Conservation (phyloP, 78 protist species). For the Planoprotostelium fungivorum region DNA sequence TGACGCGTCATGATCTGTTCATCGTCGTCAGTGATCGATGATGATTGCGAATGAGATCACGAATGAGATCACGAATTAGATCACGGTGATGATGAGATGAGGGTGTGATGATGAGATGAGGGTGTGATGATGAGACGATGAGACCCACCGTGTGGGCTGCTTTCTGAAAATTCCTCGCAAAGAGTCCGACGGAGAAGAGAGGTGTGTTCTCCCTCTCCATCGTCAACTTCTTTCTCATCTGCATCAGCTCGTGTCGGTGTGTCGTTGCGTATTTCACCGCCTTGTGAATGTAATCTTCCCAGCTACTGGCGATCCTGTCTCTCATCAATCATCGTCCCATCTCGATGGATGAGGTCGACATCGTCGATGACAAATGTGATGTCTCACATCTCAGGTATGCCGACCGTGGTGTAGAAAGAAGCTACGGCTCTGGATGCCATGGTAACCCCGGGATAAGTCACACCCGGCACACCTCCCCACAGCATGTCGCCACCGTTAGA, state of each 20-base stretch:
- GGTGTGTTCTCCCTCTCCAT: neutral
- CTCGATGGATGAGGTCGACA: neutral
- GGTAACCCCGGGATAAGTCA: neutral
- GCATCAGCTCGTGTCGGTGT: neutral
- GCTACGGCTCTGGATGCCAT: neutral
- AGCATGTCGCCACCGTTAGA: neutral
- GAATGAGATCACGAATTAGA: too few species aligned
- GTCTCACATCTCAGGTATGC: neutral
- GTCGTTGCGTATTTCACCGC: neutral
- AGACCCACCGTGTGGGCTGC: neutral
- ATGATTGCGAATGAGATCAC: too few species aligned
- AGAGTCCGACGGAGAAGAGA: neutral
- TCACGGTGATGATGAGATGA: too few species aligned
- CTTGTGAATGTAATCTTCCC: neutral
- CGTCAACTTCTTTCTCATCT: neutral
- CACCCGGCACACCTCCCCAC: neutral
- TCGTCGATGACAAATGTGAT: too few species aligned
- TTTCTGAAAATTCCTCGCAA: neutral
- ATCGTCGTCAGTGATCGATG: neutral
- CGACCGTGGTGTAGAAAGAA: neutral
- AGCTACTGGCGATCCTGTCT: neutral
- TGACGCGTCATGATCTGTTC: neutral
- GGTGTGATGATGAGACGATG: too few species aligned
- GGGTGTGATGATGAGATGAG: too few species aligned
- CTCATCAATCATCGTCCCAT: neutral